phyloP scores from a whole-genome alignment of 108 stramenopile genomes.

The Schizochytrium sp. region DNA sequence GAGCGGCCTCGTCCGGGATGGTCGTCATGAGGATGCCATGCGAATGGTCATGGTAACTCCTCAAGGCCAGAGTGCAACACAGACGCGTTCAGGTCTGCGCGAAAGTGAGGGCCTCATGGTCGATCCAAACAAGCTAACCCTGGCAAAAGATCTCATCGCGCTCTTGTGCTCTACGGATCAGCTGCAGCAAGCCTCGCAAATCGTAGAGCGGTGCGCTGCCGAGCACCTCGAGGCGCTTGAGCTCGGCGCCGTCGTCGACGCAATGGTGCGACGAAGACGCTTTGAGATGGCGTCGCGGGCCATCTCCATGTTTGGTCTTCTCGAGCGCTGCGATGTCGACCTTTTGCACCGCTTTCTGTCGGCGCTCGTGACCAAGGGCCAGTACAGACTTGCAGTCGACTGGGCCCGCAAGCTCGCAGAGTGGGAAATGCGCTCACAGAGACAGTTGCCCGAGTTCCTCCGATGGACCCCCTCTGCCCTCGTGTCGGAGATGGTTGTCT shows the following conservation, averaged over 20 bases:
- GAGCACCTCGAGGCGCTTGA: not conserved
- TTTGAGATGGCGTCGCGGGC: conserved; percentile 8
- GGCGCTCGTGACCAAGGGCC: not conserved
- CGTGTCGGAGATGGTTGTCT: not conserved
- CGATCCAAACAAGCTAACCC: not conserved
- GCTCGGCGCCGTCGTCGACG: not conserved
- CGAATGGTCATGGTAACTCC: not conserved
- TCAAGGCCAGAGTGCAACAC: not conserved
- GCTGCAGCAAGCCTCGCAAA: not conserved
- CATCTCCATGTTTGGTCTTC: conserved; percentile 2
- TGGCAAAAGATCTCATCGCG: not conserved
- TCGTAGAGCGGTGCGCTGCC: not conserved
- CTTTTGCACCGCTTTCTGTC: not conserved
- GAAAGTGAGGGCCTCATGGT: not conserved
- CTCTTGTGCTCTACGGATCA: not conserved
- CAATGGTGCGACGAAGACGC: not conserved
- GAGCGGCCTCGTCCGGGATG: not conserved
- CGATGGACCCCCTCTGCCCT: conserved; percentile 9
- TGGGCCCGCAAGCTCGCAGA: conserved; percentile 7
- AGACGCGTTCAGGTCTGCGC: not conserved
- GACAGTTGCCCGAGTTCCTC: not conserved
- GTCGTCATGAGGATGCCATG: not conserved
- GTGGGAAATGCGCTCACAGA: not conserved
- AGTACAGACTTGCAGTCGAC: conserved; percentile 1
- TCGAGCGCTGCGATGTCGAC: not conserved